Evolutionary conservation across 441 rosid species (phyloP).

Genomic region (Gossypium aridum): DNA sequence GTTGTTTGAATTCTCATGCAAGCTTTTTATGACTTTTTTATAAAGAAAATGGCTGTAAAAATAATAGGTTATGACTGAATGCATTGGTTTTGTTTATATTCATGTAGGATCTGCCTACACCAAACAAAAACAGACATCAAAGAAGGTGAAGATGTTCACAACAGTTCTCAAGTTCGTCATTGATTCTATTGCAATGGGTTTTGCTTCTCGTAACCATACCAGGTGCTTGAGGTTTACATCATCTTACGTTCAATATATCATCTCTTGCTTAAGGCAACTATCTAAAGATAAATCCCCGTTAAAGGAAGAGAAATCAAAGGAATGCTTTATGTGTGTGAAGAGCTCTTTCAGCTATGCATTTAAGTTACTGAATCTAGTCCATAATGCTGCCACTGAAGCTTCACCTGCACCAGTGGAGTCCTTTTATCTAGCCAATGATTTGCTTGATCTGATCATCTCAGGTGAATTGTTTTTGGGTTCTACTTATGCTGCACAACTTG

Average conservation of each 20-base stretch:
- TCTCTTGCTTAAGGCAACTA: slow-evolving; percentile 35
- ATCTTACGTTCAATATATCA: slow-evolving; percentile 37
- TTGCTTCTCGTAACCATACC: slow-evolving; percentile 30
- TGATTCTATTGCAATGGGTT: slow-evolving; percentile 54
- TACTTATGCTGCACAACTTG: slow-evolving; percentile 40
- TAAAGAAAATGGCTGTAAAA: neutral
- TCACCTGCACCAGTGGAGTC: slow-evolving; percentile 43
- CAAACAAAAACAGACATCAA: slow-evolving; percentile 28
- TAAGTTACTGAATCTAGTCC: slow-evolving; percentile 60
- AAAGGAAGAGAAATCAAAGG: slow-evolving; percentile 50
- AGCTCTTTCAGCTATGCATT: slow-evolving; percentile 71
- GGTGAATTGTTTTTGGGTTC: slow-evolving; percentile 49
- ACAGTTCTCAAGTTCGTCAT: slow-evolving; percentile 64
- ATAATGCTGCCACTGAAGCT: slow-evolving; percentile 36
- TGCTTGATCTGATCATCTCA: slow-evolving; percentile 51
- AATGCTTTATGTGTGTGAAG: slow-evolving; percentile 43
- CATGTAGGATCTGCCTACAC: slow-evolving; percentile 34
- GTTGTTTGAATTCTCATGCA: neutral
- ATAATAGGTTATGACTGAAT: neutral
- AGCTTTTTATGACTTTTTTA: neutral
- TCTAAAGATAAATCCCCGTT: slow-evolving; percentile 29
- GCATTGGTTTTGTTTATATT: neutral
- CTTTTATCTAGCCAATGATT: slow-evolving; percentile 48
- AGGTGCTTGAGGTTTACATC: slow-evolving; percentile 55
- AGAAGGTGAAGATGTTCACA: slow-evolving; percentile 53